Base-by-base conservation (phyloP, 352 stramenopile species). In the Phytophthora citrophthora region DNA sequence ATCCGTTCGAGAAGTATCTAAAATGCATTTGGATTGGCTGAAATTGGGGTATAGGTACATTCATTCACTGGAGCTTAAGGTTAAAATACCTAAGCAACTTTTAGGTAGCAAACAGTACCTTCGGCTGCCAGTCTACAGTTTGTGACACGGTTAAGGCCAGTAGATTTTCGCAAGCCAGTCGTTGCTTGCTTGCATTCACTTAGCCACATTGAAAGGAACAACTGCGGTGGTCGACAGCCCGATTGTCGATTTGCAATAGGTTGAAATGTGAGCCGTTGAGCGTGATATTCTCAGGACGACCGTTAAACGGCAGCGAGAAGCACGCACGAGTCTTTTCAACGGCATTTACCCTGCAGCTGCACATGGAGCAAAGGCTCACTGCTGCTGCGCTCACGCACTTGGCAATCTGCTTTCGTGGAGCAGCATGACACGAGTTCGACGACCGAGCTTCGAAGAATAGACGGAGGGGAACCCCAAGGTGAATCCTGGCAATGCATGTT, bases 391-490 rank as follows among this genome's bases (percentile, higher is more conserved):
- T 13, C 50, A 57, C 26, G 40, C 53, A 61, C 45, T 61, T n/a
- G 10, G 13, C 27, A 64, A 58, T 64, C 57, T 58, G 57, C 57
- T 64, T 64, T 64, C 38, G 26, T 12, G 44, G 54, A 53, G 57
- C 56, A 18, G 29, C 18, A 64, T 64, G 11, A 12, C 3, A 5
- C 49, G 2, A 16, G 20, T 36, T 23, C 38, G n/a, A 7, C 15
- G 40, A 56, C 50, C 36, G 39, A 50, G 26, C 10, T 16, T 55
- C 44, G 45, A 63, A 54, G 1, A 46, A 49, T 49, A 64, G 15
- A 41, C 36, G 23, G 43, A 34, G 43, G 26, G 9, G 29, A 10
- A 16, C 16, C 52, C 10, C 36, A 20, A 41, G 15, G 13, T 20
- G 15, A 15, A 16, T 16, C 34, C 11, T 2, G 34, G 15, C 15